Conservation (phyloP, 108 stramenopile species). For the Seminavis robusta region DNA sequence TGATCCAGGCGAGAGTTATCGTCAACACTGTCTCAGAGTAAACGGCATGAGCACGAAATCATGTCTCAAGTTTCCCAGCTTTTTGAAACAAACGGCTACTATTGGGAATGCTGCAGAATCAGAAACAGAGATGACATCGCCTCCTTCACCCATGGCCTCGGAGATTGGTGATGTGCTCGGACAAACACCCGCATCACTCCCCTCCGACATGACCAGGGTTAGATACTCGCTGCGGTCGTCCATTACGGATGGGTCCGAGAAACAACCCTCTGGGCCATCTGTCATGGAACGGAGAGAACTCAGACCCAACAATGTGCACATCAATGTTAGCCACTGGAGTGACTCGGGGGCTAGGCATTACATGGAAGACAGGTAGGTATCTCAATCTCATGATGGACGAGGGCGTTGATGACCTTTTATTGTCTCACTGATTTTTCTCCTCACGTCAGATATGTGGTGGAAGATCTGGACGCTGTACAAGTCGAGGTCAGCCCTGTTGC, state of each 20-base stretch:
- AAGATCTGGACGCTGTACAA: conserved; percentile 73
- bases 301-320: conserved; percentile 60
- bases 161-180: conserved; percentile 25
- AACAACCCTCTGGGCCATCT: conserved; percentile 45
- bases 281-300: conserved; percentile 70
- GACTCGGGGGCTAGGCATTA: conserved; percentile 73
- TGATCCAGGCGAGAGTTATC: conserved; percentile 59
- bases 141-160: conserved; percentile 28
- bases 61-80: conserved; percentile 40
- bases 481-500: conserved; percentile 58
- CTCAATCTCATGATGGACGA: neutral
- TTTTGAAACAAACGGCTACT: conserved; percentile 14
- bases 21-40: conserved; percentile 50
- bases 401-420: conserved; percentile 2
- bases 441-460: conserved; percentile 58
- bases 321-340: conserved; percentile 82
- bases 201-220: conserved; percentile 30
- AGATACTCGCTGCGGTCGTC: conserved; percentile 67
- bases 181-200: conserved; percentile 30
- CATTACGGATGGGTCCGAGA: conserved; percentile 72
- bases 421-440: conserved; percentile 14
- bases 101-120: neutral
- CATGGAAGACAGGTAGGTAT: conserved; percentile 82
- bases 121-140: conserved; percentile 25
- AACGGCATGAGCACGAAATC: conserved; percentile 28